Percentiles rank a stretch among this genome's conserved stretches.
Evolutionary conservation across 2,329 filamentous ascomycete genomes (phyloP).

Genomic region (Diaporthe caulivora): DNA sequence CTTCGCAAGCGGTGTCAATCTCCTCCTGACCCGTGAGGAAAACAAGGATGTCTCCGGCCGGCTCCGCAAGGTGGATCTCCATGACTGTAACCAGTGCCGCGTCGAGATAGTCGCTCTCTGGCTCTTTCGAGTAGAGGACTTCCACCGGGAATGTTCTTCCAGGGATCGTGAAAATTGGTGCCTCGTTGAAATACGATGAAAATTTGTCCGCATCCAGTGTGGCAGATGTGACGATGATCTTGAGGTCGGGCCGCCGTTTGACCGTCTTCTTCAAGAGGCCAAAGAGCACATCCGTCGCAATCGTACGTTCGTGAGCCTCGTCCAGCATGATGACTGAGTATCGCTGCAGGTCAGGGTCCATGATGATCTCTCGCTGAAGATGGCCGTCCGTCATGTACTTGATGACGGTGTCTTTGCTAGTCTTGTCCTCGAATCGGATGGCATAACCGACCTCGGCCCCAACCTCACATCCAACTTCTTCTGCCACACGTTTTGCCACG

Average conservation of each 20-base stretch:
- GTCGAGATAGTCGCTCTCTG: slow-evolving; percentile 95
- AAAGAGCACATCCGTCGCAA: slow-evolving; percentile 95
- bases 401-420: slow-evolving; percentile 87
- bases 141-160: slow-evolving; percentile 96
- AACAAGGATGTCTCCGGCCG: slow-evolving; percentile 91
- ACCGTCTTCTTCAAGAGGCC: slow-evolving; percentile 94
- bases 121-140: slow-evolving; percentile 93
- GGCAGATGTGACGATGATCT: slow-evolving; percentile 95
- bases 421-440: slow-evolving; percentile 97
- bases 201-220: slow-evolving; percentile 98
- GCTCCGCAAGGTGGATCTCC: slow-evolving; percentile 96
- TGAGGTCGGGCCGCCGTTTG: slow-evolving; percentile 86
- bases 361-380: slow-evolving; percentile 93
- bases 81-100: slow-evolving; percentile 95
- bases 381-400: slow-evolving; percentile 99
- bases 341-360: slow-evolving; percentile 88
- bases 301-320: slow-evolving; percentile 97
- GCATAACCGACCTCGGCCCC: slow-evolving; percentile 97
- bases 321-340: slow-evolving; percentile 99
- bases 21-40: slow-evolving; percentile 98
- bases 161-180: slow-evolving; percentile 96
- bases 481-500: slow-evolving; percentile 94
- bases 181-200: slow-evolving; percentile 94
- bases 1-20: slow-evolving; percentile 95
- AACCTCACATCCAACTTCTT: slow-evolving; percentile 92